Evolutionary conservation across 768 basidiomycete genomes (phyloP), one percentile per base, ranked within the genome.

Genomic region (Serendipita indica): DNA sequence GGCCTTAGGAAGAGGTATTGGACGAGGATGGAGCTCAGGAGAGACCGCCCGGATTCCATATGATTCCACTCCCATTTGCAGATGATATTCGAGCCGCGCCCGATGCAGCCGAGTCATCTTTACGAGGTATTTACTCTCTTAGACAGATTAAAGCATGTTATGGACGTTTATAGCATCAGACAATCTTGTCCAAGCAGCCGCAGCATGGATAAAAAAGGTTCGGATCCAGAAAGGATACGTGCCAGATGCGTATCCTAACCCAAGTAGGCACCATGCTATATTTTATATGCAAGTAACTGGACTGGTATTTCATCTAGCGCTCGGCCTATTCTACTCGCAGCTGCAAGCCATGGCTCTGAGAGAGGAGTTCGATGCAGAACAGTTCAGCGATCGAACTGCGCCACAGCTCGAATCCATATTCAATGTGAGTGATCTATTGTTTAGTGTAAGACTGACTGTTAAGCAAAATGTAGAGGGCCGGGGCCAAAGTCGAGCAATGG

Each of bases 341-440:
- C 77, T 98, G 5, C 83, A 96, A 70, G 89, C 94, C 5, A 83
- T 81, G 58, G 96, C 96, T 0, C 93, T 98, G 71, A 82, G 87
- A 57, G 89, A 96, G 66, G 81, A 91, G 60, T 96, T 84, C 62
- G 82, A 94, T 67, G 73, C 77, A 1, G 79, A 81, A 59, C 71
- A 79, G 0, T 89, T 89, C 61, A 83, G 87, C 62, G 94, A 99
- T 69, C 71, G 83, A 63, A 91, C 93, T 0, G 67, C 77, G 60
- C 93, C 93, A 3, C 83, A 86, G 64, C 72, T 80, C 46, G 79
- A 82, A 60, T 75, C 78, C 67, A 90, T 97, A 58, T 85, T 89
- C 65, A 81, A 86, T 75, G 89, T 88, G 60, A 57, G 74, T 60
- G 27, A 27, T 30, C 34, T 54, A 33, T 41, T 28, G 46, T 12